Conservation (phyloP, 768 basidiomycete species). For the Grammothele lineata region DNA sequence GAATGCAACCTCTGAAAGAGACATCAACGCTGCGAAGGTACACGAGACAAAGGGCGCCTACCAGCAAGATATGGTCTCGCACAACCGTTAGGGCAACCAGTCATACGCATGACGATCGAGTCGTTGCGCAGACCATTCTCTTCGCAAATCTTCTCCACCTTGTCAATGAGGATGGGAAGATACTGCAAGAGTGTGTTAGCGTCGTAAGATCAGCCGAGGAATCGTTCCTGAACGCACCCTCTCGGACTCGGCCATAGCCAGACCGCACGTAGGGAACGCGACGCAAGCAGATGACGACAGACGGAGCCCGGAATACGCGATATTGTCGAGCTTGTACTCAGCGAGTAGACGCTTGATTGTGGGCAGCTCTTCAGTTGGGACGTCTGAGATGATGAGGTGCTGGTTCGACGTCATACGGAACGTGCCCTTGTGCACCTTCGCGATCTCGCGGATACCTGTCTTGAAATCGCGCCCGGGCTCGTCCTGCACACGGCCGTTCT, state of each 20-base stretch:
- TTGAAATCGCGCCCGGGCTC: slow-evolving; percentile 90
- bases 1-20: slow-evolving; percentile 93
- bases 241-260: slow-evolving; percentile 80
- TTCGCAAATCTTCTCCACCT: slow-evolving; percentile 93
- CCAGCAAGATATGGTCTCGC: slow-evolving; percentile 90
- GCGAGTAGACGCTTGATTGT: slow-evolving; percentile 75
- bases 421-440: slow-evolving; percentile 88
- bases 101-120: slow-evolving; percentile 98
- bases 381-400: slow-evolving; percentile 84
- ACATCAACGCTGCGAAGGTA: neutral
- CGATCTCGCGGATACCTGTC: slow-evolving; percentile 88
- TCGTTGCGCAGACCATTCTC: slow-evolving; percentile 91
- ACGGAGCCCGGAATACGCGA: slow-evolving; percentile 73
- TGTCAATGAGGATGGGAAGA: slow-evolving; percentile 86
- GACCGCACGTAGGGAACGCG: slow-evolving; percentile 92
- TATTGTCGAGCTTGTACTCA: slow-evolving; percentile 87
- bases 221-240: slow-evolving; percentile 39
- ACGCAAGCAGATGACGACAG: slow-evolving; percentile 95
- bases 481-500: slow-evolving; percentile 97
- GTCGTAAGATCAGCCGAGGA: neutral
- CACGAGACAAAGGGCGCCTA: too few relatives aligned
- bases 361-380: slow-evolving; percentile 66
- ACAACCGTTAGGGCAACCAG: slow-evolving; percentile 93
- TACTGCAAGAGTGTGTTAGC: slow-evolving; percentile 47
- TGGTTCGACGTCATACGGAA: slow-evolving; percentile 97